phyloP scores from a whole-genome alignment of 1,284 basidiomycete species.

The Megacollybia platyphylla region DNA sequence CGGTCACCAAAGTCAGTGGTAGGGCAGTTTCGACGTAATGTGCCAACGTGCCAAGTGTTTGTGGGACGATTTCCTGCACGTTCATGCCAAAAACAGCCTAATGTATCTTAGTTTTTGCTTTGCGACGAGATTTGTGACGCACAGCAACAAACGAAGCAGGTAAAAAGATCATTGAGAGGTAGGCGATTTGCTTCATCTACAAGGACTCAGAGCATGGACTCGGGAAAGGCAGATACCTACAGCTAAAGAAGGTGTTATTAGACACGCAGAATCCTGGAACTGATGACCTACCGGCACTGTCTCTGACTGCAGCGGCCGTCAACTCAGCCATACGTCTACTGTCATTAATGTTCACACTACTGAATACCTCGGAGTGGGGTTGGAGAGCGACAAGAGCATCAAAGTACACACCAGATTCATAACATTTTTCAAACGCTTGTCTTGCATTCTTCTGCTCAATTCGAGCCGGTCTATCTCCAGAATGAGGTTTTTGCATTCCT shows the following conservation, averaged over 20 bases:
- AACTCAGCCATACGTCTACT: conserved; percentile 22
- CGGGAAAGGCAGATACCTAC: conserved; percentile 11
- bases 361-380: conserved; percentile 22
- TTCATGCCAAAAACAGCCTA: conserved; percentile 30
- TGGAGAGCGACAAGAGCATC: not conserved
- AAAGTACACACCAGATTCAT: conserved; percentile 28
- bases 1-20: conserved; percentile 22
- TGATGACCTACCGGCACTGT: conserved; percentile 12
- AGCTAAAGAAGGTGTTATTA: too few relatives aligned
- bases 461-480: conserved; percentile 28
- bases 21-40: conserved; percentile 22
- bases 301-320: conserved; percentile 20
- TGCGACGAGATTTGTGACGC: not conserved
- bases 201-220: not conserved
- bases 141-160: conserved; percentile 25
- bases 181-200: conserved; percentile 25
- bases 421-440: conserved; percentile 29
- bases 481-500: conserved; percentile 19
- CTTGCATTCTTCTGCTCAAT: conserved; percentile 23
- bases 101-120: conserved; percentile 5
- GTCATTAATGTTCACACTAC: conserved; percentile 30
- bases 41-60: conserved; percentile 16
- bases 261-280: not conserved
- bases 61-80: conserved; percentile 19
- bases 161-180: conserved; percentile 23